A percentile compares a stretch with the other conserved stretches of the same genome.
phyloP scores from a whole-genome alignment of 352 stramenopile species.

The Thalassiosira hispida region DNA sequence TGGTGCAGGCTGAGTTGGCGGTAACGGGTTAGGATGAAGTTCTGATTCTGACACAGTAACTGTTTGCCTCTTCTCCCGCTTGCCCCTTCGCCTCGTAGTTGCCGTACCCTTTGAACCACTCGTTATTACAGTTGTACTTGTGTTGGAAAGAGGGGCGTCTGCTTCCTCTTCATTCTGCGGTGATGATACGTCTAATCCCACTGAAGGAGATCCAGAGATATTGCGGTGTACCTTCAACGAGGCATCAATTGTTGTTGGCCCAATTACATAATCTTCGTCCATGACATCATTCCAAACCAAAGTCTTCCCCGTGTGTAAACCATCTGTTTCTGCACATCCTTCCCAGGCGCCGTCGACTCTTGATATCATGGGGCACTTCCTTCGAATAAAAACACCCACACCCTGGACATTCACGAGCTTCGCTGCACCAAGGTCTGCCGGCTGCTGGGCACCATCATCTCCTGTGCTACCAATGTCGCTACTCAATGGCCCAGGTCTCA shows the following conservation, averaged over 20 bases:
- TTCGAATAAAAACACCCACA: conserved; percentile 52
- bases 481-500: conserved; percentile 32
- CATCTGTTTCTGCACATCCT: conserved; percentile 10
- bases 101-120: conserved; percentile 29
- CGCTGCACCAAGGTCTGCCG: conserved; percentile 3
- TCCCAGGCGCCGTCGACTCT: background rate
- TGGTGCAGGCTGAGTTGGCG: background rate
- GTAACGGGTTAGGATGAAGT: background rate
- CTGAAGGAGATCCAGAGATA: conserved; percentile 5
- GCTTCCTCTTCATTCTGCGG: background rate
- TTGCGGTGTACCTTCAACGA: conserved; percentile 42
- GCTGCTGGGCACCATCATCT: background rate
- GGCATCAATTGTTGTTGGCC: conserved; percentile 40
- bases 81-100: conserved; percentile 47
- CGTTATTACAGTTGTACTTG: conserved; percentile 21
- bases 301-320: conserved; percentile 23
- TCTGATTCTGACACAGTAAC: background rate
- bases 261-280: conserved; percentile 47
- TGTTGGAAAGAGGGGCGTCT: conserved; percentile 1
- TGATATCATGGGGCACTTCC: conserved; percentile 10
- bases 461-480: background rate
- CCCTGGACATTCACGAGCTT: conserved; percentile 32
- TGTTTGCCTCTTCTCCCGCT: conserved; percentile 50
- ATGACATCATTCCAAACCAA: conserved; percentile 30
- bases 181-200: conserved; percentile 1